Percentiles rank a stretch among this genome's conserved stretches.
phyloP scores from a whole-genome alignment of 192 early-diverging fungal genomes.

The Coemansia sp. region DNA sequence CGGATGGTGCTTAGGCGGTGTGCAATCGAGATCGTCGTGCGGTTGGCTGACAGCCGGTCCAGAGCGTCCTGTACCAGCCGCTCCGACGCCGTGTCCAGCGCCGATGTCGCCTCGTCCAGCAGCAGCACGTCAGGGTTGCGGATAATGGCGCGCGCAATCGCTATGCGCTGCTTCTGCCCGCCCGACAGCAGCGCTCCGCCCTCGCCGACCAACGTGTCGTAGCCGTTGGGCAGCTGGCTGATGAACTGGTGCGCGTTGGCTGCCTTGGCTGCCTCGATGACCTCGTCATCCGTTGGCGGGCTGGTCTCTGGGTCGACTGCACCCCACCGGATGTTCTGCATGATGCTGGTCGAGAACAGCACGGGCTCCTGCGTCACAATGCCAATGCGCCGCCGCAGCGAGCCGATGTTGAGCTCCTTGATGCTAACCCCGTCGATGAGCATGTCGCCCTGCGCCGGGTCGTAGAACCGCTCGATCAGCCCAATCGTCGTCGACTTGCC shows the following conservation, averaged over 20 bases:
- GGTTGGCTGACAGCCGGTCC: slow-evolving; percentile 65
- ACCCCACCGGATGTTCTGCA: slow-evolving; percentile 78
- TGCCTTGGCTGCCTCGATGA: slow-evolving; percentile 61
- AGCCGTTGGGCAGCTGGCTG: slow-evolving; percentile 63
- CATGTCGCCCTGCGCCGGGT: slow-evolving; percentile 56
- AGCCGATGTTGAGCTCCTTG: slow-evolving; percentile 70
- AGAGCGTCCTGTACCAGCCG: slow-evolving; percentile 81
- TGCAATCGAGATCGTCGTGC: slow-evolving; percentile 91
- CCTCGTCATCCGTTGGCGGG: slow-evolving; percentile 68
- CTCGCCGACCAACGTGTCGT: slow-evolving; percentile 87
- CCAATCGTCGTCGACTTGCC: slow-evolving; percentile 83
- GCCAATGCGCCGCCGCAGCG: slow-evolving; percentile 81
- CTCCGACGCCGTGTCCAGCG: slow-evolving; percentile 78
- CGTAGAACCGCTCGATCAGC: slow-evolving; percentile 86
- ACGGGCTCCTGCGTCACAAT: slow-evolving; percentile 89
- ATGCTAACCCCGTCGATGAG: slow-evolving; percentile 74
- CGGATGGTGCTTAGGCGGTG: slow-evolving; percentile 87
- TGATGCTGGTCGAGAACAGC: slow-evolving; percentile 73
- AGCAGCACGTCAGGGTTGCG: slow-evolving; percentile 80
- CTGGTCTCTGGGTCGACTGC: slow-evolving; percentile 52
- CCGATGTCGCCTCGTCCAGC: slow-evolving; percentile 86
- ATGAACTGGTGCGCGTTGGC: slow-evolving; percentile 78
- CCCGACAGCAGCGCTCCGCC: slow-evolving; percentile 75
- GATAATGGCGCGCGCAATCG: slow-evolving; percentile 88
- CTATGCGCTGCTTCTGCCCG: slow-evolving; percentile 94